Evolutionary conservation across 805 yeast species (phyloP).

Genomic region (Teunomyces funiuensis): DNA sequence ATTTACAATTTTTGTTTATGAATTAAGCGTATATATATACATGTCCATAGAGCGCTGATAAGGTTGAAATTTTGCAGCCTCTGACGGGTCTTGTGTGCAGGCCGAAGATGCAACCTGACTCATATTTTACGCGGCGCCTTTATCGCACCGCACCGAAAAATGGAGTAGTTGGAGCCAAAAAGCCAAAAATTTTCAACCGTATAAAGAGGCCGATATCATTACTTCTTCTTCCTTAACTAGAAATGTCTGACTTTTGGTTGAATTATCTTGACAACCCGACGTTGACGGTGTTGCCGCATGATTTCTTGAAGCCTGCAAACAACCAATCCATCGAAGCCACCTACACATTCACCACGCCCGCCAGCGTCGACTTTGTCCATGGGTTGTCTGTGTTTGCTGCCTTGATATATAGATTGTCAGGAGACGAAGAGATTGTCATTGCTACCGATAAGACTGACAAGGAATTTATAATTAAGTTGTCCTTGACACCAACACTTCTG

Average conservation of each 20-base stretch:
- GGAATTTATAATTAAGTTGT: slow-evolving; percentile 63
- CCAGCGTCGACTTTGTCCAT: slow-evolving; percentile 39
- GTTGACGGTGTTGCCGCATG: slow-evolving; percentile 83
- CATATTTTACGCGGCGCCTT: slow-evolving; percentile 5
- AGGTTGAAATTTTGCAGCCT: background rate
- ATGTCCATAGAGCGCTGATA: background rate
- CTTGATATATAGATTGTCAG: slow-evolving; percentile 76
- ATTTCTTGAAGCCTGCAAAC: slow-evolving; percentile 73
- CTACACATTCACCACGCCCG: slow-evolving; percentile 29
- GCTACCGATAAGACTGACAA: slow-evolving; percentile 55
- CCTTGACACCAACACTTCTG: slow-evolving; percentile 52
- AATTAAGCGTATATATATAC: slow-evolving; percentile 42
- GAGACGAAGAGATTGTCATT: slow-evolving; percentile 90
- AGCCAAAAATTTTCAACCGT: slow-evolving; percentile 1
- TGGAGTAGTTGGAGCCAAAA: slow-evolving; percentile 4
- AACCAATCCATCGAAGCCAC: slow-evolving; percentile 67
- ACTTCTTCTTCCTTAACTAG: background rate
- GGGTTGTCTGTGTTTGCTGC: slow-evolving; percentile 69
- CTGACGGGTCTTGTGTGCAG: slow-evolving; percentile 2
- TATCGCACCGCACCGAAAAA: slow-evolving; percentile 5
- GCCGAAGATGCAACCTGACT: background rate
- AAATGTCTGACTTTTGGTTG: slow-evolving; percentile 52
- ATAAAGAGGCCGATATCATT: background rate
- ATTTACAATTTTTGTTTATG: slow-evolving; percentile 89
- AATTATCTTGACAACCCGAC: slow-evolving; percentile 73